Evolutionary conservation across 768 basidiomycete species (phyloP), one percentile per base, ranked within the genome.

Genomic region (Rhodotorula taiwanensis): DNA sequence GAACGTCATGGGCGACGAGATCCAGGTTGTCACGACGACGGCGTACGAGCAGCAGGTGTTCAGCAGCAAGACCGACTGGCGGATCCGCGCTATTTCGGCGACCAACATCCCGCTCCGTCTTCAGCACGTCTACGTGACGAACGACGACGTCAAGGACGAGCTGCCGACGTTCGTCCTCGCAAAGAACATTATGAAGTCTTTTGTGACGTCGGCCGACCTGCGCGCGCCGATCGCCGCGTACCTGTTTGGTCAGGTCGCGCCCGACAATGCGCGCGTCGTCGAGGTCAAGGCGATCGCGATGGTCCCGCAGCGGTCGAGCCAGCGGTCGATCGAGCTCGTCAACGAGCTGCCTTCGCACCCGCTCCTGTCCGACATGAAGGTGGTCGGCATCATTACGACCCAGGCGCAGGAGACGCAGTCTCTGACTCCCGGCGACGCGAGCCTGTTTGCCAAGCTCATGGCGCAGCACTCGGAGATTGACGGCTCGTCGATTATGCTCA

Each of bases 1-100:
- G 56, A 97, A 98, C 75, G 83, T 95, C 61, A 92, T 95, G 70
- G 95, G 95, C 76, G 94, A 99, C 76, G 83, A 88, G 45, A 92
- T 98, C 69, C 88, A 92, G 75, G 89, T 89, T 2, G 85, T 93
- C 10, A 99, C 95, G 4, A 99, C 94, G 1, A 95, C 95, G 66
- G 91, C 89, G 74, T 99, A 99, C 75, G 95, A 95, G 76, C 92
- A 97, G 73, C 88, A 91, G 73, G 87, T 91, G n/a, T 99, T 99
- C 80, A 93, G 89, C 77, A 89, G 87, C 79, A 98, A 99, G 80
- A 97, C 95, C 7, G 95, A 99, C 76, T 99, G 95, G 95, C 90
- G 95, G 72, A 89, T 97, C 36, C 87, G 95, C 66, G 95, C 95
- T 39, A 98, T 99, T 72, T 93, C 91, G 21, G 88, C 95, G 0